These are phyloP conservation scores for Sclerotinia borealis DNA, from an alignment of 2,329 filamentous ascomycete species.

Conservation along the genomic window DNA sequence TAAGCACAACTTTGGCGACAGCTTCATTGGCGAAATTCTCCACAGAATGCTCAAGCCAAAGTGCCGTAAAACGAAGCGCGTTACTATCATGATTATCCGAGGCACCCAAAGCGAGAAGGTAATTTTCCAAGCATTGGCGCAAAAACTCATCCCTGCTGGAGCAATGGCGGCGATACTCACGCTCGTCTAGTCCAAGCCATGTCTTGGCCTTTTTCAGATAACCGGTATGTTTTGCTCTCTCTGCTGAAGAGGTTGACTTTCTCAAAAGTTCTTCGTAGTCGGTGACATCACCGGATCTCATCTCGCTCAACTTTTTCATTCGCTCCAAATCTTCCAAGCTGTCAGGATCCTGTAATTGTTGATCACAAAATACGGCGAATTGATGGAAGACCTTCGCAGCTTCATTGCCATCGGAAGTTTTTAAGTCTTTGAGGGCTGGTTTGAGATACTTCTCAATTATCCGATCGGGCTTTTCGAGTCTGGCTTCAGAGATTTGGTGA, in stretches of 20 bases:
- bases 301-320: conserved; percentile 70
- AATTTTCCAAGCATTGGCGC: conserved; percentile 87
- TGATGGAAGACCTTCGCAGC: conserved; percentile 89
- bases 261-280: conserved; percentile 59
- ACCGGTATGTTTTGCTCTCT: conserved; percentile 50
- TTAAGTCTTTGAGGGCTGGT: conserved; percentile 76
- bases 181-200: conserved; percentile 86
- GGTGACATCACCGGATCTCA: conserved; percentile 73
- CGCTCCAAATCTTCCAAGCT: conserved; percentile 78
- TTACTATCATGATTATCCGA: conserved; percentile 88
- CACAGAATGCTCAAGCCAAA: conserved; percentile 88
- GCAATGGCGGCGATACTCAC: conserved; percentile 74
- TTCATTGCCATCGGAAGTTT: conserved; percentile 59
- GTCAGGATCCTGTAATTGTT: conserved; percentile 83
- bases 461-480: conserved; percentile 81
- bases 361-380: conserved; percentile 91
- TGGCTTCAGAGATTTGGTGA: conserved; percentile 81
- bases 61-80: conserved; percentile 80
- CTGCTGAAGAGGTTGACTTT: conserved; percentile 39
- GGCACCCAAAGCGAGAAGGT: conserved; percentile 74
- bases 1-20: conserved; percentile 61
- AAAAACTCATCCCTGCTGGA: conserved; percentile 75
- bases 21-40: conserved; percentile 70
- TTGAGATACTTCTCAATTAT: conserved; percentile 84
- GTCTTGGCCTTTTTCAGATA: conserved; percentile 68